Evolutionary conservation across 768 basidiomycete species (phyloP).

Genomic region (Mycena haematopus): DNA sequence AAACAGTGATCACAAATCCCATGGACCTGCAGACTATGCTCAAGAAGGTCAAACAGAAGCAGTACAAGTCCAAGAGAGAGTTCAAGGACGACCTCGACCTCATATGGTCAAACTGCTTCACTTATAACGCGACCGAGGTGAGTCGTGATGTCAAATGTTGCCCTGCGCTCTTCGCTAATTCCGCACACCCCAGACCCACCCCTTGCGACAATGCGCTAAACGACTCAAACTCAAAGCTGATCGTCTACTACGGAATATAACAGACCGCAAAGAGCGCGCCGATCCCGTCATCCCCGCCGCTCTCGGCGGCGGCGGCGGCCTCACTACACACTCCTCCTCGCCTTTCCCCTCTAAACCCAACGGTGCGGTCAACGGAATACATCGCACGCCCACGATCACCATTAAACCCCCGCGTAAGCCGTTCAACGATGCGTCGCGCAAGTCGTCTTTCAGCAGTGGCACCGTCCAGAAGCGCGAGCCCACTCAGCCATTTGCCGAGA

Average conservation of each 20-base stretch:
- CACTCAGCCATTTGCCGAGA: conserved; percentile 62
- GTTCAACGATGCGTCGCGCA: conserved; percentile 11
- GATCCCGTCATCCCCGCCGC: conserved; percentile 69
- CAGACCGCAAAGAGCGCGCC: conserved; percentile 83
- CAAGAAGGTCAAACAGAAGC: conserved; percentile 90
- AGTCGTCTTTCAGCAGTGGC: conserved; percentile 1
- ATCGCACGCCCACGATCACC: conserved; percentile 37
- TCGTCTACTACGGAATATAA: conserved; percentile 84
- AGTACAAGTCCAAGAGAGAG: conserved; percentile 92
- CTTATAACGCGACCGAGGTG: conserved; percentile 91
- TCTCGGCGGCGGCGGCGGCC: conserved; percentile 26
- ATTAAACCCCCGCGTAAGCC: conserved; percentile 35
- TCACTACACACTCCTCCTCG: conserved; percentile 8
- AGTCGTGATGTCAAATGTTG: conserved; percentile 36
- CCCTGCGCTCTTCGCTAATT: neutral
- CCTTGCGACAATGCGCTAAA: conserved; percentile 80
- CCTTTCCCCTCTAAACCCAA: conserved; percentile 33
- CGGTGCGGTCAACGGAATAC: conserved; percentile 41
- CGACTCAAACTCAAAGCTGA: conserved; percentile 87
- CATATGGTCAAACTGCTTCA: conserved; percentile 96
- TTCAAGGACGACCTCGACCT: conserved; percentile 94
- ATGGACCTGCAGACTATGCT: conserved; percentile 97
- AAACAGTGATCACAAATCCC: conserved; percentile 85
- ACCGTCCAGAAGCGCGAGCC: conserved; percentile 32
- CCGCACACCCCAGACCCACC: conserved; percentile 70